Evolutionary conservation across 2,329 filamentous ascomycete species (phyloP).

Genomic region (Cladosporium austrohemisphaericum): DNA sequence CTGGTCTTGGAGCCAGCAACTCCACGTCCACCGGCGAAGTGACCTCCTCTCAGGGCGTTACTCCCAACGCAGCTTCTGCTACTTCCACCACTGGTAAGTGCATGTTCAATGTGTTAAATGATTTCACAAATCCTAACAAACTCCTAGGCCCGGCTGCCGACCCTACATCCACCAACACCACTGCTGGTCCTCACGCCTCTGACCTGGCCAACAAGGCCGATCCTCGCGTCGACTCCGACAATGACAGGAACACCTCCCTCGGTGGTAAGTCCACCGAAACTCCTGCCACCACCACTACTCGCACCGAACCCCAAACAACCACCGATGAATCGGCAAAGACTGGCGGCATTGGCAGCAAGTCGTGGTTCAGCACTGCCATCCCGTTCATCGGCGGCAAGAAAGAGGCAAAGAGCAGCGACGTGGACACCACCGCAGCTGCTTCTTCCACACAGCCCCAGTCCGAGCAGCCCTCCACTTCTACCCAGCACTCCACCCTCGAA

Average conservation of each 20-base stretch:
- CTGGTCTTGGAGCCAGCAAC: not conserved
- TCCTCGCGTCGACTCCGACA: constrained; percentile 17
- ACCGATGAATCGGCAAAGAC: not conserved
- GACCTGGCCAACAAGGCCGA: constrained; percentile 18
- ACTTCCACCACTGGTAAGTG: constrained; percentile 1
- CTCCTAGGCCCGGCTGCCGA: not conserved
- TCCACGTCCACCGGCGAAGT: not conserved
- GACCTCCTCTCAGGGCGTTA: constrained; percentile 2
- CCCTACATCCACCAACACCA: constrained; percentile 12
- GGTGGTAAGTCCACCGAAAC: not conserved
- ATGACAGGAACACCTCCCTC: not conserved
- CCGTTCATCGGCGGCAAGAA: constrained; percentile 7
- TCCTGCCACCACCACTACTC: not conserved
- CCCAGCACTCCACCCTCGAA: not conserved
- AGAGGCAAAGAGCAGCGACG: not conserved
- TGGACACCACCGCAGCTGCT: not conserved
- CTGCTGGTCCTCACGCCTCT: constrained; percentile 19
- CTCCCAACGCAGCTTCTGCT: constrained; percentile 2
- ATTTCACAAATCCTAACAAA: not conserved
- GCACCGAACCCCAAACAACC: not conserved
- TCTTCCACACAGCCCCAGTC: not conserved
- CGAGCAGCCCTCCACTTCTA: not conserved
- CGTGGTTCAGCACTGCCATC: constrained; percentile 16
- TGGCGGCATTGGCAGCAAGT: constrained; percentile 10
- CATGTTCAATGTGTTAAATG: not conserved